Base-by-base conservation (phyloP, 495 filamentous ascomycete genomes). In the Penicillium pancosmium region DNA sequence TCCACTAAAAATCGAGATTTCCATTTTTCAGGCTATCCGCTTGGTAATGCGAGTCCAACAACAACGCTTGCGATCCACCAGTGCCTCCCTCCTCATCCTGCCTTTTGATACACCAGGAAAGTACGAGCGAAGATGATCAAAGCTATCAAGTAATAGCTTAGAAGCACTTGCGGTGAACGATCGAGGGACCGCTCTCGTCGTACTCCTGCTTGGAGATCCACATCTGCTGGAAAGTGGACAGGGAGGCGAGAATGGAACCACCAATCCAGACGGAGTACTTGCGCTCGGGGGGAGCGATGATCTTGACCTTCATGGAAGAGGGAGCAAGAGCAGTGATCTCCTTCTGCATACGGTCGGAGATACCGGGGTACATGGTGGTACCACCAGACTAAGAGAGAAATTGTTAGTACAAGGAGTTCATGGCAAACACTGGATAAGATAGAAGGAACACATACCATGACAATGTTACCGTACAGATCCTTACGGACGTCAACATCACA, bases 201-300 rank as follows among this genome's bases (percentile, higher is more conserved):
- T 98, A 98, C 86, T 98, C 94, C 84, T 98, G 94, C 91, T 98
- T 98, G 64, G 94, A 98, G 88, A 98, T 98, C 94, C 94, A 98
- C 95, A 98, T 98, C 84, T 98, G 94, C 83, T 98, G 94, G 92
- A 98, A 98, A 81, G 94, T 98, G 59, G 94, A 98, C 64, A 98
- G 91, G 62, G 94, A 98, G 65, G 94, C 94, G 74, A 98, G 82
- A 77, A 98, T 98, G 78, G 94, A 98, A 86, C 94, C 94, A 92
- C 94, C 94, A 78, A 98, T 98, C 94, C 94, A 98, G 84, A 98
- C 94, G 61, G 94, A 89, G 84, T 89, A 89, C 80, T 89, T 89
- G 70, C 86, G 86, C 82, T 89, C 86, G 51, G 86, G 86, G 64
- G 86, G 86, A 74, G 86, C 86, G 67, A 89, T 89, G 74, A 89